Percentiles rank a stretch among this genome's conserved stretches.
Evolutionary conservation across 768 basidiomycete species (phyloP).

Genomic region (Suillus bovinus): DNA sequence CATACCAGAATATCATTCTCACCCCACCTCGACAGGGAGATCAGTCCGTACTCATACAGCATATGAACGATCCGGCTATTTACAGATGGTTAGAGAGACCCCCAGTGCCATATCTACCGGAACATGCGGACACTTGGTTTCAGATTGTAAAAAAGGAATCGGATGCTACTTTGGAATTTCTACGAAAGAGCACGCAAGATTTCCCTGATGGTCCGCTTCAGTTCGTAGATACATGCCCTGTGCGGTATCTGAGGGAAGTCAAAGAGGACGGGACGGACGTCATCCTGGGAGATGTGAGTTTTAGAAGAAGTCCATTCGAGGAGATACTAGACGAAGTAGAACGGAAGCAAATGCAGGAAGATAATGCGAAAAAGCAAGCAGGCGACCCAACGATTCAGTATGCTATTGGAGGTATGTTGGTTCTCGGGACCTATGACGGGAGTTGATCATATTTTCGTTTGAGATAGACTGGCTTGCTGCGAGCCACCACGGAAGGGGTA

Average conservation of each 20-base stretch:
- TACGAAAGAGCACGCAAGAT: conserved; percentile 18
- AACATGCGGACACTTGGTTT: conserved; percentile 43
- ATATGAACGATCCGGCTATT: conserved; percentile 53
- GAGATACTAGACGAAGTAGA: conserved; percentile 38
- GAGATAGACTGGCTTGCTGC: conserved; percentile 58
- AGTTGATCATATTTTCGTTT: not conserved
- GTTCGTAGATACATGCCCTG: conserved; percentile 47
- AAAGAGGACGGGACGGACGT: conserved; percentile 53
- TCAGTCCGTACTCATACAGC: conserved; percentile 33
- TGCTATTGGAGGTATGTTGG: conserved; percentile 56
- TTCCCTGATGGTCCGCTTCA: conserved; percentile 28
- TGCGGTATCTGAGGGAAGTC: conserved; percentile 53
- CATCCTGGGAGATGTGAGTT: conserved; percentile 46
- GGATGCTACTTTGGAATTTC: conserved; percentile 21
- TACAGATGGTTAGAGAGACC: conserved; percentile 46
- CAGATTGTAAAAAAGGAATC: conserved; percentile 19
- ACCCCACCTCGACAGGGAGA: conserved; percentile 57
- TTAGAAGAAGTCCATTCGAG: conserved; percentile 27
- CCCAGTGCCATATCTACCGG: conserved; percentile 53
- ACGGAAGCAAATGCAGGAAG: conserved; percentile 33
- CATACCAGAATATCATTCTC: conserved; percentile 54
- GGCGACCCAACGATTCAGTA: conserved; percentile 62
- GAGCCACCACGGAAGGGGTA: conserved; percentile 64
- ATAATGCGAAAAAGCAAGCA: conserved; percentile 40
- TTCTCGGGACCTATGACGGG: not conserved